Evolutionary conservation across 768 basidiomycete genomes (phyloP).

Genomic region (Jaapia argillacea): DNA sequence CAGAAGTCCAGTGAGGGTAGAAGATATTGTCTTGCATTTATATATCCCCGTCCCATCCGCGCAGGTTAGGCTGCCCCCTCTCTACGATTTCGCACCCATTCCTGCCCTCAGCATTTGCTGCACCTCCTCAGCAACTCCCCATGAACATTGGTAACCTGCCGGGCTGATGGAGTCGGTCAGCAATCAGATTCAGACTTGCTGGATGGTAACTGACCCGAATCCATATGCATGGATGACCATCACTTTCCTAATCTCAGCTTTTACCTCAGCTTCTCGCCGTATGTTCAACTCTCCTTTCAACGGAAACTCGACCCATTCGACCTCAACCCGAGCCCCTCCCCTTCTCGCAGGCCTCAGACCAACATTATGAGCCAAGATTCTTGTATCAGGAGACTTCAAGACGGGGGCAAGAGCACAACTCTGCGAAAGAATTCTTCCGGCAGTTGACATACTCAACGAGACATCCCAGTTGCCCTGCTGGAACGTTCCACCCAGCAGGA

Average conservation of each 20-base stretch:
- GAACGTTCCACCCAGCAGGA: conserved; percentile 51
- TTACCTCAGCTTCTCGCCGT: conserved; percentile 11
- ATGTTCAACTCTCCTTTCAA: conserved; percentile 13
- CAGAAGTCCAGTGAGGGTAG: not conserved
- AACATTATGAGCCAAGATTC: conserved; percentile 42
- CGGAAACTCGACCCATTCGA: conserved; percentile 29
- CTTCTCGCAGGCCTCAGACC: conserved; percentile 46
- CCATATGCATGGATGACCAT: conserved; percentile 51
- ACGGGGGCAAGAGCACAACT: conserved; percentile 29
- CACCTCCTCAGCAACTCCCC: conserved; percentile 33
- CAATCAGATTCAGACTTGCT: conserved; percentile 9
- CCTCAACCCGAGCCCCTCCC: conserved; percentile 48
- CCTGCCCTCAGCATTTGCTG: conserved; percentile 5
- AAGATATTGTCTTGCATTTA: not conserved
- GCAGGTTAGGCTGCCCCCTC: too few relatives aligned
- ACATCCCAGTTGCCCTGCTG: conserved; percentile 39
- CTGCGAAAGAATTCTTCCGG: conserved; percentile 35
- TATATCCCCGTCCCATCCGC: not conserved
- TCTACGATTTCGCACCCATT: too few relatives aligned
- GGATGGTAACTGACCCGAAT: conserved; percentile 31
- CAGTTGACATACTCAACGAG: conserved; percentile 30
- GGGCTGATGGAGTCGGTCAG: conserved; percentile 12
- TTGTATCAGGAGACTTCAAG: conserved; percentile 25
- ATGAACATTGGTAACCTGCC: conserved; percentile 30
- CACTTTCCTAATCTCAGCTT: conserved; percentile 16